phyloP scores from a whole-genome alignment of 2,329 filamentous ascomycete species.

The Diplocarpon mali region DNA sequence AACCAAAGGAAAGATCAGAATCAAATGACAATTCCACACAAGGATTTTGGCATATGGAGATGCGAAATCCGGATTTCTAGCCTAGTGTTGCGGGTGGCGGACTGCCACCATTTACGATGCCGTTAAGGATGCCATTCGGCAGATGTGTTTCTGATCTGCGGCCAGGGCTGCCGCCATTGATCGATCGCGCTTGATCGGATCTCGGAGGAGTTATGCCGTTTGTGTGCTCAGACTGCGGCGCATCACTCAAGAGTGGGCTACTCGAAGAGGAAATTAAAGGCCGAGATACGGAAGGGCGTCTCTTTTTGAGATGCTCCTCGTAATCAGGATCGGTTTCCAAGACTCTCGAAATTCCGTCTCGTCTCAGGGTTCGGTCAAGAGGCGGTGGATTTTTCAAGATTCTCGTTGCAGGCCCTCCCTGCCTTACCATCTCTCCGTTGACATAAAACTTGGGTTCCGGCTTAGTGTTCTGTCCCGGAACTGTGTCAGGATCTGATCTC shows the following conservation, averaged over 20 bases:
- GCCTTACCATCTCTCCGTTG: constrained; percentile 42
- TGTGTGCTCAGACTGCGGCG: constrained; percentile 11
- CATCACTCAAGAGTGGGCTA: constrained; percentile 7
- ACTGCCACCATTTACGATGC: neutral
- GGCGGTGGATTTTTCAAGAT: constrained; percentile 37
- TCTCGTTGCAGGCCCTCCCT: constrained; percentile 37
- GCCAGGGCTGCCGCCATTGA: constrained; percentile 22
- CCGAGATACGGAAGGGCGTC: constrained; percentile 33
- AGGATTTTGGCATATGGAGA: neutral
- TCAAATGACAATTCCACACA: neutral
- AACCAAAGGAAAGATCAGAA: neutral
- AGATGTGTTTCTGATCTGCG: constrained; percentile 5
- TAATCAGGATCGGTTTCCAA: constrained; percentile 47
- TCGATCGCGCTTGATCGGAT: constrained; percentile 23
- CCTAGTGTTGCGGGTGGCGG: neutral
- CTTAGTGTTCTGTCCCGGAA: constrained; percentile 41
- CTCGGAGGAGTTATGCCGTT: constrained; percentile 25
- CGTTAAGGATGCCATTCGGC: constrained; percentile 8
- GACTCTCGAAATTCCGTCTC: constrained; percentile 43
- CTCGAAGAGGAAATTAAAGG: constrained; percentile 7
- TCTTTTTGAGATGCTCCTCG: constrained; percentile 41
- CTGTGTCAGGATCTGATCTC: constrained; percentile 45
- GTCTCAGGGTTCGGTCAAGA: constrained; percentile 41
- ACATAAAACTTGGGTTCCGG: constrained; percentile 48
- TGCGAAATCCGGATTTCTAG: neutral